Evolutionary conservation across 2,329 filamentous ascomycete genomes (phyloP), one percentile per base, ranked within the genome.

Genomic region (Metarhizium album): DNA sequence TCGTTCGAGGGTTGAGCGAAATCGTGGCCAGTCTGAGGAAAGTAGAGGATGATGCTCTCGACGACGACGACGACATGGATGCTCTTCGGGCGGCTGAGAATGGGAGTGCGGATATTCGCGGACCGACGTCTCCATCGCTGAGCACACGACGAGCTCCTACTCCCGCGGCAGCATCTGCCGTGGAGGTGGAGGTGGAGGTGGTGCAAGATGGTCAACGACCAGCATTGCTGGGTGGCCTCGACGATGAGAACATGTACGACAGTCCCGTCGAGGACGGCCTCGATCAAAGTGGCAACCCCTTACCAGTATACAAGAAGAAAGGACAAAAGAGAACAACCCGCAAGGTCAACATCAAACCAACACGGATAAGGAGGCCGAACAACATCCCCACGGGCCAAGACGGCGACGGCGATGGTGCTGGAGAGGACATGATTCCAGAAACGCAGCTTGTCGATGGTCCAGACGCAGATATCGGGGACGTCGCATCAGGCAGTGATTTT

Each of bases 291-390:
- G 81, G 81, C 2, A 73, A 78, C 54, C 82, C 82, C 2, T 64
- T 82, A 37, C 79, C 75, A 49, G 67, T 79, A 1, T 91, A 78
- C 72, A 91, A 90, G 74, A 93, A 93, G 76, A 87, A 87, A 71
- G 87, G 86, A 0, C 78, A 87, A 63, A 93, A 93, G 72, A 75
- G 87, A 54, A 88, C 86, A 50, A 91, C 87, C 3, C 74, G 83
- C 54, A 72, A 75, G 46, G 74, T 79, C 50, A 89, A 83, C 53
- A 87, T 85, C 70, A 74, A 70, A 54, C 80, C 79, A 2, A 74
- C 67, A 1, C 64, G 70, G 50, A 62, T 64, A 6, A 76, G 74
- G 59, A 74, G 80, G 37, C 73, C 76, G 22, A 55, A 64, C 16
- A 58, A 62, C 29, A 54, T 60, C 4, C 51, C 56, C 3, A 43